Percentiles rank a stretch among this genome's conserved stretches.
Conservation (phyloP, 345 rosid species). For the Populus ilicifolia region DNA sequence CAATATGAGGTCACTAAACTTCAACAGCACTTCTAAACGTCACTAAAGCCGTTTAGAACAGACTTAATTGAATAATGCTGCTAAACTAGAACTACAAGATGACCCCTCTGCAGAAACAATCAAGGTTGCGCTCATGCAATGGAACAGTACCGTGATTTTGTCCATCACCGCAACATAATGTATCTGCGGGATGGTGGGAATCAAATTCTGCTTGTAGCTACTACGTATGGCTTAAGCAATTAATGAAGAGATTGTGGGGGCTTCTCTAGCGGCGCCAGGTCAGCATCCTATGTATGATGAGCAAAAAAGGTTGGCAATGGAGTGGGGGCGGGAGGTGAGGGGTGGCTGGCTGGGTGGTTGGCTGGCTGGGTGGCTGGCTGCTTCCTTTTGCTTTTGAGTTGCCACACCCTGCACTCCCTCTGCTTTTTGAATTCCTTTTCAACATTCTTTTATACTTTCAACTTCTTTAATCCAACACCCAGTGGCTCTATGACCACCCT, state of each 20-base stretch:
- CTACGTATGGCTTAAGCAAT: constrained; percentile 17
- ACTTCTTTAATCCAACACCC: constrained; percentile 1
- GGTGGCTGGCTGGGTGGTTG: constrained; percentile 11
- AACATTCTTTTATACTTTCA: constrained; percentile 12
- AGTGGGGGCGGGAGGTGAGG: constrained; percentile 25
- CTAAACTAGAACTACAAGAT: background rate
- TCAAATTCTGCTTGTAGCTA: background rate
- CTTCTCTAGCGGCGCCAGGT: constrained; percentile 27
- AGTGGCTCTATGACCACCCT: background rate
- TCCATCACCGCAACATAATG: background rate
- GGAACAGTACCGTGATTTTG: background rate
- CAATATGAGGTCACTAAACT: too few relatives aligned
- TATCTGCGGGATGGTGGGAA: background rate
- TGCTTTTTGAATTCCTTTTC: constrained; percentile 32
- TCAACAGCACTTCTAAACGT: too few relatives aligned
- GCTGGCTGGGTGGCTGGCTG: background rate
- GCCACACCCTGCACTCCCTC: constrained; percentile 26
- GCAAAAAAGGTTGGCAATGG: constrained; percentile 12
- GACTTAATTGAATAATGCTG: background rate
- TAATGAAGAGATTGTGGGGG: constrained; percentile 1
- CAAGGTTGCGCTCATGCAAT: background rate
- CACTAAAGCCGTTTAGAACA: too few relatives aligned
- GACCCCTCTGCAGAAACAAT: background rate
- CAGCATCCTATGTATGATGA: constrained; percentile 23
- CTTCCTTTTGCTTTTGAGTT: constrained; percentile 21